These are phyloP conservation scores for Plicaturopsis crispa DNA, from an alignment of 768 basidiomycete species.

Conservation along the genomic window DNA sequence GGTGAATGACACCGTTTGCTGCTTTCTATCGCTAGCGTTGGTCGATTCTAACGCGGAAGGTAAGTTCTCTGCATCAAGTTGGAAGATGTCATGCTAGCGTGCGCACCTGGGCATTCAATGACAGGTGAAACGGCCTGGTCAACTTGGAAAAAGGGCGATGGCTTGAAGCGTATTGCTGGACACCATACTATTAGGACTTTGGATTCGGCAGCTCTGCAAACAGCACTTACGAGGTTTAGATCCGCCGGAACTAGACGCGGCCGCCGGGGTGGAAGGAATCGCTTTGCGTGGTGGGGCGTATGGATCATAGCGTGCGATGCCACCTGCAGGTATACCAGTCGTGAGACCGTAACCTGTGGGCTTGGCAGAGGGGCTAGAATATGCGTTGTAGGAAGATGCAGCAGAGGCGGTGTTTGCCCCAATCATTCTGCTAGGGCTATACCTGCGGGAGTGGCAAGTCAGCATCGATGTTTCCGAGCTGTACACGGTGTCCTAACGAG, in stretches of 20 bases:
- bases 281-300: slow-evolving; percentile 53
- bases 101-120: slow-evolving; percentile 81
- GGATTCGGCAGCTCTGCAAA: no score
- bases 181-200: no score
- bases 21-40: slow-evolving; percentile 70
- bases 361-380: slow-evolving; percentile 11
- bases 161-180: slow-evolving; percentile 67
- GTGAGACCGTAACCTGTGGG: slow-evolving; percentile 21
- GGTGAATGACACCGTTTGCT: slow-evolving; percentile 53
- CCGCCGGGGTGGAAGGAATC: slow-evolving; percentile 27
- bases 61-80: no score
- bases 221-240: slow-evolving; percentile 19
- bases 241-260: slow-evolving; percentile 19
- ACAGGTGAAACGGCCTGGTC: slow-evolving; percentile 60
- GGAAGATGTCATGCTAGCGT: no score
- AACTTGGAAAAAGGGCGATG: slow-evolving; percentile 69
- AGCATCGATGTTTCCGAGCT: neutral
- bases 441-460: neutral
- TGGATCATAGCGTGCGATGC: slow-evolving; percentile 51
- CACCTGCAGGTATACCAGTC: slow-evolving; percentile 24
- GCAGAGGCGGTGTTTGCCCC: slow-evolving; percentile 6
- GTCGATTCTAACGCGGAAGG: slow-evolving; percentile 77
- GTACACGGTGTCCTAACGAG: neutral
- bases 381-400: slow-evolving; percentile 8
- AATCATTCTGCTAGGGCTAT: neutral